These are phyloP conservation scores for Mycothermus thermophilus DNA, from an alignment of 495 filamentous ascomycete genomes.

Conservation along the genomic window DNA sequence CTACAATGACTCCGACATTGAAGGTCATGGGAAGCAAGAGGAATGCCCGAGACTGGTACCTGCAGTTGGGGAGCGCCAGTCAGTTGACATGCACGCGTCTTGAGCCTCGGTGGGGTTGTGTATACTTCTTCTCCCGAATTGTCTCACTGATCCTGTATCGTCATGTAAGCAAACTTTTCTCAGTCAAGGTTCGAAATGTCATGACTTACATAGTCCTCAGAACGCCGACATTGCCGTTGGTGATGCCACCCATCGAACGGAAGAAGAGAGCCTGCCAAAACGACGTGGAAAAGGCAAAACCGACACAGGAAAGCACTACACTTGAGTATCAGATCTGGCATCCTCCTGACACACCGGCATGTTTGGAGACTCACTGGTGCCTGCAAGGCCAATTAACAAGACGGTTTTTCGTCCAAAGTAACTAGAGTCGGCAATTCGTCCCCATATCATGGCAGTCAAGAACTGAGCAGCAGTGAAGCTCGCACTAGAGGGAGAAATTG, in stretches of 20 bases:
- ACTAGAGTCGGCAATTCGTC: conserved; percentile 56
- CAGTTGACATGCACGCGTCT: too few relatives aligned
- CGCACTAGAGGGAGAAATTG: conserved; percentile 22
- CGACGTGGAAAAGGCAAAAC: conserved; percentile 64
- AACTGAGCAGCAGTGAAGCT: conserved; percentile 75
- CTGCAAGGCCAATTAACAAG: conserved; percentile 58
- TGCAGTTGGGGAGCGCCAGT: conserved; percentile 1
- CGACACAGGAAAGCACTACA: conserved; percentile 50
- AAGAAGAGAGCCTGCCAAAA: conserved; percentile 65
- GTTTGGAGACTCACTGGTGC: conserved; percentile 35
- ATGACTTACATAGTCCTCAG: conserved; percentile 53
- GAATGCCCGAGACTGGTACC: conserved; percentile 50
- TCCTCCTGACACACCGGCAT: not conserved
- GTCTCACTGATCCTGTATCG: conserved; percentile 63
- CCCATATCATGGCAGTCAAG: conserved; percentile 76
- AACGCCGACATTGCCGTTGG: conserved; percentile 75
- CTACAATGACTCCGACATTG: conserved; percentile 65
- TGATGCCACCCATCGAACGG: conserved; percentile 55
- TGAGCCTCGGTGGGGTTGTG: too few relatives aligned
- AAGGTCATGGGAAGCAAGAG: conserved; percentile 61
- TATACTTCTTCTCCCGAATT: conserved; percentile 45
- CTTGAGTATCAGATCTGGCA: not conserved
- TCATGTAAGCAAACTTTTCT: too few relatives aligned
- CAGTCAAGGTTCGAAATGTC: not conserved
- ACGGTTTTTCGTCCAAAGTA: conserved; percentile 62